A percentile compares a stretch with the other conserved stretches of the same genome.
Conservation (phyloP, 768 basidiomycete genomes). For the Krasilnikovozyma curviuscula region DNA sequence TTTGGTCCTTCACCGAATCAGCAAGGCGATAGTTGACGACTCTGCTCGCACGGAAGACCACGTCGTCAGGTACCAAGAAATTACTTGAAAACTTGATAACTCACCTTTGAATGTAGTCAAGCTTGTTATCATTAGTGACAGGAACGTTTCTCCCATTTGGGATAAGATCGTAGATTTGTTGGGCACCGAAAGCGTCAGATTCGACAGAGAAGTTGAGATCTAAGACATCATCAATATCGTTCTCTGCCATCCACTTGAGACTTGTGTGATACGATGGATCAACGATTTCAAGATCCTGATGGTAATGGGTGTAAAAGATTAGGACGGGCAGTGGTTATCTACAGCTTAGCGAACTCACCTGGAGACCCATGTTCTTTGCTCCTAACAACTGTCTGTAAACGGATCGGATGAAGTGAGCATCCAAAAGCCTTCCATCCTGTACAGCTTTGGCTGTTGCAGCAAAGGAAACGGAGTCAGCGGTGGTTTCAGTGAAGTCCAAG, state of each 20-base stretch:
- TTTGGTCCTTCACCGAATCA: slow-evolving; percentile 88
- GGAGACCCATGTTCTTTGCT: slow-evolving; percentile 82
- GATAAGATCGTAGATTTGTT: slow-evolving; percentile 70
- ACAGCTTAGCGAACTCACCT: slow-evolving; percentile 97
- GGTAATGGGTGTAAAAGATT: not conserved
- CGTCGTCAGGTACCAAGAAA: too few relatives aligned
- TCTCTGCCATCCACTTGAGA: slow-evolving; percentile 92
- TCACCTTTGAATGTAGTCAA: slow-evolving; percentile 45
- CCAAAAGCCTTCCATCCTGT: slow-evolving; percentile 55
- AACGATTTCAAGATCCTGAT: slow-evolving; percentile 9
- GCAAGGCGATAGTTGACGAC: slow-evolving; percentile 86
- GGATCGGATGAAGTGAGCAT: slow-evolving; percentile 94
- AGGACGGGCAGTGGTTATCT: slow-evolving; percentile 22
- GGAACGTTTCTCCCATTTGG: slow-evolving; percentile 60
- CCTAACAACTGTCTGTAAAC: slow-evolving; percentile 87
- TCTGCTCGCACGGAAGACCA: too few relatives aligned
- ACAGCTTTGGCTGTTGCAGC: slow-evolving; percentile 10
- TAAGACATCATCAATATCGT: slow-evolving; percentile 41
- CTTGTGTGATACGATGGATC: slow-evolving; percentile 63
- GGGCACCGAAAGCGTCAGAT: slow-evolving; percentile 91
- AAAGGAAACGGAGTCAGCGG: not conserved
- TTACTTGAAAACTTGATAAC: too few relatives aligned
- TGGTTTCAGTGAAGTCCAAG: not conserved
- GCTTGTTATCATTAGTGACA: slow-evolving; percentile 91
- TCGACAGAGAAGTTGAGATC: slow-evolving; percentile 91